Conservation (phyloP, 805 yeast genomes). For the Yarrowia sp. region DNA sequence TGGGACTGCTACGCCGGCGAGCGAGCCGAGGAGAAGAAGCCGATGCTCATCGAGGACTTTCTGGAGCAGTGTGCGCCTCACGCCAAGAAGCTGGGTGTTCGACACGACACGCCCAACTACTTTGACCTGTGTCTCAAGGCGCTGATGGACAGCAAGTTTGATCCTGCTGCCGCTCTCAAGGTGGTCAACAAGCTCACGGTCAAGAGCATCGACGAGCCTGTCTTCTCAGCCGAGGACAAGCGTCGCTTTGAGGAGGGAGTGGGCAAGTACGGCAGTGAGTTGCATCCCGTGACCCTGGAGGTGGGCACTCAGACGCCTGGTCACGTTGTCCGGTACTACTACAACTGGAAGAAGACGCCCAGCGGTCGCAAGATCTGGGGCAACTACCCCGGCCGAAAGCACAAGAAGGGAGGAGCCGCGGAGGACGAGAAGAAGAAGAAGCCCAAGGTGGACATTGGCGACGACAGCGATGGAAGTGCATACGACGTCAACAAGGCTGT, state of each 20-base stretch:
- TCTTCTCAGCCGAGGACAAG: constrained; percentile 62
- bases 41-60: constrained; percentile 49
- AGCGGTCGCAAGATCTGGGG: constrained; percentile 81
- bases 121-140: constrained; percentile 66
- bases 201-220: constrained; percentile 69
- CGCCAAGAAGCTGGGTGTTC: constrained; percentile 55
- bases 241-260: constrained; percentile 73
- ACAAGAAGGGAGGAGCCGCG: constrained; percentile 50
- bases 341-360: constrained; percentile 86
- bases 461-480: constrained; percentile 67
- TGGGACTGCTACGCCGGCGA: constrained; percentile 50
- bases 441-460: constrained; percentile 46
- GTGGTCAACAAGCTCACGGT: constrained; percentile 52
- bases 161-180: constrained; percentile 50
- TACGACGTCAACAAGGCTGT: constrained; percentile 52
- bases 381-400: constrained; percentile 65
- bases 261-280: constrained; percentile 67
- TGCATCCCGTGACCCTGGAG: constrained; percentile 58
- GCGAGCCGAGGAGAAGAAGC: constrained; percentile 34
- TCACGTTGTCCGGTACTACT: constrained; percentile 82
- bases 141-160: constrained; percentile 52
- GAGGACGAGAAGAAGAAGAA: constrained; percentile 34
- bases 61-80: constrained; percentile 53
- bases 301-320: constrained; percentile 64
- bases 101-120: constrained; percentile 74